phyloP scores from a whole-genome alignment of 2,329 filamentous ascomycete species.

The Fusarium sp. region DNA sequence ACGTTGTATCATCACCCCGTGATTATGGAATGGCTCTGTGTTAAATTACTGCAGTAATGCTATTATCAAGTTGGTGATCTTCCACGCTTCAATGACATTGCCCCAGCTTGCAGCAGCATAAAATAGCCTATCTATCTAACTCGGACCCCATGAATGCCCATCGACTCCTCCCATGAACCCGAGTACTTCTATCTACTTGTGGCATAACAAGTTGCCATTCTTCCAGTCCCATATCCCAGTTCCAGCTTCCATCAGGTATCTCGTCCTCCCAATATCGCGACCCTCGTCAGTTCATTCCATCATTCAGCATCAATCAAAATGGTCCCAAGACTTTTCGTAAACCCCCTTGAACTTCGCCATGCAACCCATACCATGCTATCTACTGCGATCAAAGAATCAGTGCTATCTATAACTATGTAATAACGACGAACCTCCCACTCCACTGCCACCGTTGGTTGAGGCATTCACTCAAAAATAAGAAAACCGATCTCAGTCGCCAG shows the following conservation, averaged over 20 bases:
- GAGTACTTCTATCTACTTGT: constrained; percentile 33
- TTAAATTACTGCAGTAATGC: not conserved
- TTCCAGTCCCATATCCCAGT: constrained; percentile 15
- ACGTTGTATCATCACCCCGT: too few species aligned
- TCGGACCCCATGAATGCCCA: constrained; percentile 32
- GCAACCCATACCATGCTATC: constrained; percentile 44
- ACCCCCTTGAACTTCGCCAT: constrained; percentile 39
- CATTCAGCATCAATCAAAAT: constrained; percentile 40
- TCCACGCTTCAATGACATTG: not conserved
- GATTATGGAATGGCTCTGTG: too few species aligned
- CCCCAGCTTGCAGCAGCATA: constrained; percentile 9
- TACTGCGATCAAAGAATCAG: constrained; percentile 43
- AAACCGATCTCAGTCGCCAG: not conserved
- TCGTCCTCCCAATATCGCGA: constrained; percentile 25
- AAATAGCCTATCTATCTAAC: constrained; percentile 38
- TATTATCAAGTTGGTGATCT: not conserved
- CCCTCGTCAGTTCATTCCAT: constrained; percentile 39
- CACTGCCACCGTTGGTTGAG: constrained; percentile 12
- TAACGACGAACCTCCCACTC: constrained; percentile 28
- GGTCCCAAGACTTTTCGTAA: constrained; percentile 34
- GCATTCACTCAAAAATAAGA: constrained; percentile 13
- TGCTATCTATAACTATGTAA: constrained; percentile 51
- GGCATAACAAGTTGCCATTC: constrained; percentile 26
- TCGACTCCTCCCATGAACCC: constrained; percentile 23
- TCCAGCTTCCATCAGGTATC: constrained; percentile 31